phyloP scores from a whole-genome alignment of 2,329 filamentous ascomycete species.

The Scorias spongiosa region DNA sequence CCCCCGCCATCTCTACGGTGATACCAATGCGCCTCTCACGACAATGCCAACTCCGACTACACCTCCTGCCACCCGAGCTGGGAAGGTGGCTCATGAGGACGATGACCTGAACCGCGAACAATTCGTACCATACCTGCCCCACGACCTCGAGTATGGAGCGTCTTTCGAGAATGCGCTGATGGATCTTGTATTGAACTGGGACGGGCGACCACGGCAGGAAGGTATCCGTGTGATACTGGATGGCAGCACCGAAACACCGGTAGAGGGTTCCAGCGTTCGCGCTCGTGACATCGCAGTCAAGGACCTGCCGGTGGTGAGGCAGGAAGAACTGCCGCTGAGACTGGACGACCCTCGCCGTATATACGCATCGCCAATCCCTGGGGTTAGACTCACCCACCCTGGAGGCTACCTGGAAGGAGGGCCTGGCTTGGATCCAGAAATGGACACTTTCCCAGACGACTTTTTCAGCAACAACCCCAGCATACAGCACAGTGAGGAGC shows the following conservation, averaged over 20 bases:
- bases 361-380: slow-evolving; percentile 27
- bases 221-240: slow-evolving; percentile 15
- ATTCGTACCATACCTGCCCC: slow-evolving; percentile 27
- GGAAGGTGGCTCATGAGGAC: background rate
- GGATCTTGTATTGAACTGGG: slow-evolving; percentile 19
- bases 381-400: slow-evolving; percentile 29
- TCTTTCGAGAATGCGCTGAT: slow-evolving; percentile 31
- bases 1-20: too few relatives aligned
- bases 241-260: slow-evolving; percentile 12
- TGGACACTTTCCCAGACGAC: slow-evolving; percentile 23
- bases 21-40: background rate
- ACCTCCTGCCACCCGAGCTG: background rate
- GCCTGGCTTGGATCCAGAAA: slow-evolving; percentile 24
- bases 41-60: background rate
- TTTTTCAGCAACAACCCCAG: slow-evolving; percentile 23
- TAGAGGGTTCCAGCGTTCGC: slow-evolving; percentile 14
- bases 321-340: slow-evolving; percentile 26
- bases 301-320: slow-evolving; percentile 14
- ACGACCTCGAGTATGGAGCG: slow-evolving; percentile 28
- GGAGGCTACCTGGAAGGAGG: slow-evolving; percentile 35
- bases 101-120: background rate
- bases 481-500: slow-evolving; percentile 20
- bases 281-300: slow-evolving; percentile 11
- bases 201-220: background rate
- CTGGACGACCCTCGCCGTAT: slow-evolving; percentile 28